These are phyloP conservation scores for Pyricularia pennisetigena DNA, from an alignment of 2,329 filamentous ascomycete genomes.

Conservation along the genomic window DNA sequence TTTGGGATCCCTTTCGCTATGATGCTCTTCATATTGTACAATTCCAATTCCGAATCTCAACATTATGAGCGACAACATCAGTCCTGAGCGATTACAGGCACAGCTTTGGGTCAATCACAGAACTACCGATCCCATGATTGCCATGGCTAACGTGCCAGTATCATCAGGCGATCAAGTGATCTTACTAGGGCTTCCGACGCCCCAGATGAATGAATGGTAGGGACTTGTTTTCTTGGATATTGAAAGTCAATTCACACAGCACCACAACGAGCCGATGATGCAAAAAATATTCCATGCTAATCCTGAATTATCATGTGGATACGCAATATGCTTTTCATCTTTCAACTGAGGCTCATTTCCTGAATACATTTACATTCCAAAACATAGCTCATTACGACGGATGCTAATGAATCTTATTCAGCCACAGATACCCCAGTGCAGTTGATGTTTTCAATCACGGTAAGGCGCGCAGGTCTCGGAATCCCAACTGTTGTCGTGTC, in stretches of 20 bases:
- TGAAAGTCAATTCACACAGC: neutral
- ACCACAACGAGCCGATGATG: conserved; percentile 45
- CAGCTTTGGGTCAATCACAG: no score
- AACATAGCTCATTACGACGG: conserved; percentile 5
- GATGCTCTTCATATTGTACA: conserved; percentile 30
- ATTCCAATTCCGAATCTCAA: conserved; percentile 30
- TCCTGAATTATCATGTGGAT: conserved; percentile 60
- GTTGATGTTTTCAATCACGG: conserved; percentile 22
- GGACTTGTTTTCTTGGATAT: neutral
- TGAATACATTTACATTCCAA: conserved; percentile 12
- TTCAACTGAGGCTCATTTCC: conserved; percentile 56
- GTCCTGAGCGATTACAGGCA: conserved; percentile 1
- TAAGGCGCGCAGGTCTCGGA: conserved; percentile 42
- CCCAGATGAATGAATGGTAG: neutral
- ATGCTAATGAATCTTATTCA: conserved; percentile 8
- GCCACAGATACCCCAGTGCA: neutral
- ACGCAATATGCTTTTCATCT: conserved; percentile 71
- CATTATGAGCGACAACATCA: conserved; percentile 16
- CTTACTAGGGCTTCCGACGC: neutral
- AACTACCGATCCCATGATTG: neutral
- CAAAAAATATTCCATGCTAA: conserved; percentile 69
- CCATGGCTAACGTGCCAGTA: neutral
- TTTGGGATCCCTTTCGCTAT: conserved; percentile 15
- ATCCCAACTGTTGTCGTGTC: conserved; percentile 36
- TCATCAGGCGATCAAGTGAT: neutral